Evolutionary conservation across 805 yeast genomes (phyloP).

Genomic region (Spathaspora arborariae): DNA sequence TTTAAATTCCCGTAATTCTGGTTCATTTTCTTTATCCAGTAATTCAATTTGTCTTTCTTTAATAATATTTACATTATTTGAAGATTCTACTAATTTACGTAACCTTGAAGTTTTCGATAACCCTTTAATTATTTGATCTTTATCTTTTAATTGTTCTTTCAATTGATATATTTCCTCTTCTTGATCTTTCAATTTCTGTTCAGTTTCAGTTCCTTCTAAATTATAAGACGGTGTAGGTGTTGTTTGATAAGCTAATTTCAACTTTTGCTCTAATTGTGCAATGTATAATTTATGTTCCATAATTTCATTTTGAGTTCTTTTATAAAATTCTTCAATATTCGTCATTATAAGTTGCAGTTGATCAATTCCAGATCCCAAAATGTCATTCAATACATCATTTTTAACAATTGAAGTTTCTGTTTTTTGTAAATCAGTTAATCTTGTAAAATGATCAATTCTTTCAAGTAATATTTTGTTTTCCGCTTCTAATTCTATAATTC

Average conservation of each 20-base stretch:
- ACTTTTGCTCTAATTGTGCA: slow-evolving; percentile 52
- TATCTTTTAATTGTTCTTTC: slow-evolving; percentile 58
- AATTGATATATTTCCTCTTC: slow-evolving; percentile 67
- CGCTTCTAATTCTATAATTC: slow-evolving; percentile 38
- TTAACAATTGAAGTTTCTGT: slow-evolving; percentile 54
- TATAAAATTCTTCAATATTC: slow-evolving; percentile 46
- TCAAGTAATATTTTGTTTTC: slow-evolving; percentile 66
- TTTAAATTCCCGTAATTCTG: slow-evolving; percentile 17
- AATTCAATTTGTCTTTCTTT: not conserved
- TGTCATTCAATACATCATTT: slow-evolving; percentile 56
- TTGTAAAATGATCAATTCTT: slow-evolving; percentile 62
- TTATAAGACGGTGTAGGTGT: not conserved
- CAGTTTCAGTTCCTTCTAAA: not conserved
- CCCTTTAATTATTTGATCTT: slow-evolving; percentile 76
- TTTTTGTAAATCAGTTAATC: slow-evolving; percentile 58
- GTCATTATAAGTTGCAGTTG: slow-evolving; percentile 42
- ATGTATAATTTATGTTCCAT: slow-evolving; percentile 61
- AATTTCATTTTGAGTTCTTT: slow-evolving; percentile 45
- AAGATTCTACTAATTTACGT: slow-evolving; percentile 42
- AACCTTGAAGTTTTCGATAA: slow-evolving; percentile 62
- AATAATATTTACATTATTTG: slow-evolving; percentile 1
- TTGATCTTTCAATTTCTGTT: slow-evolving; percentile 44
- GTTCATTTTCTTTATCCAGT: slow-evolving; percentile 12
- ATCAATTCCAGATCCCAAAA: slow-evolving; percentile 44
- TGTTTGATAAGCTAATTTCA: slow-evolving; percentile 28